Evolutionary conservation across 345 rosid species (phyloP).

Genomic region (Eucalyptus marginata): DNA sequence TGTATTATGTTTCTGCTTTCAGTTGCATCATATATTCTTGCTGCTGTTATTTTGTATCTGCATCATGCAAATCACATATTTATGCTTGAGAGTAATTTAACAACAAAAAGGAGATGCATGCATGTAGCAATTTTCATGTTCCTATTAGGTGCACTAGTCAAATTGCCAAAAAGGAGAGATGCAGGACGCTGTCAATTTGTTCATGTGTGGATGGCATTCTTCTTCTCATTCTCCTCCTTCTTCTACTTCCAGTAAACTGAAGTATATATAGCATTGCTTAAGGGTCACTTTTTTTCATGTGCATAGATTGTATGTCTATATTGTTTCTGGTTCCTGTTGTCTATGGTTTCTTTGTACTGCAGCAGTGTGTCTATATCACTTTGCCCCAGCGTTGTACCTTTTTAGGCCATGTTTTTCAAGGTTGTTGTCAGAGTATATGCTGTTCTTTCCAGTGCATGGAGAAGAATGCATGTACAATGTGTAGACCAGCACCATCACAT

Average conservation of each 20-base stretch:
- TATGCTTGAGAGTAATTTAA: not conserved
- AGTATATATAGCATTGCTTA: not conserved
- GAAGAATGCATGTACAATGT: not conserved
- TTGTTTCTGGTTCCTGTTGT: not conserved
- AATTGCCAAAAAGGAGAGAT: not conserved
- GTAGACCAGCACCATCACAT: not conserved
- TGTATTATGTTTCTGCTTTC: not conserved
- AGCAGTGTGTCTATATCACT: not conserved
- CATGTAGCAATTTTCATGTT: not conserved
- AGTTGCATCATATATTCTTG: not conserved
- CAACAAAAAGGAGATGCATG: not conserved
- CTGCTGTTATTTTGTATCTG: not conserved
- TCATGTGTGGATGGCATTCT: not conserved
- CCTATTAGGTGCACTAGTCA: not conserved
- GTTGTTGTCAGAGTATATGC: not conserved
- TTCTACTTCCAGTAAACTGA: not conserved
- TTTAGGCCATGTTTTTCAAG: not conserved
- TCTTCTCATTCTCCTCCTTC: not conserved
- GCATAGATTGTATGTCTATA: not conserved
- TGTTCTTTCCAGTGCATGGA: not conserved
- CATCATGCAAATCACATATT: not conserved
- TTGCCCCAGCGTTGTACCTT: not conserved
- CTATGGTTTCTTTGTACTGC: not conserved
- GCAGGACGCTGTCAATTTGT: not conserved
- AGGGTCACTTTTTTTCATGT: not conserved